Conservation (phyloP, 2,329 filamentous ascomycete genomes). For the Calonectria pteridis region DNA sequence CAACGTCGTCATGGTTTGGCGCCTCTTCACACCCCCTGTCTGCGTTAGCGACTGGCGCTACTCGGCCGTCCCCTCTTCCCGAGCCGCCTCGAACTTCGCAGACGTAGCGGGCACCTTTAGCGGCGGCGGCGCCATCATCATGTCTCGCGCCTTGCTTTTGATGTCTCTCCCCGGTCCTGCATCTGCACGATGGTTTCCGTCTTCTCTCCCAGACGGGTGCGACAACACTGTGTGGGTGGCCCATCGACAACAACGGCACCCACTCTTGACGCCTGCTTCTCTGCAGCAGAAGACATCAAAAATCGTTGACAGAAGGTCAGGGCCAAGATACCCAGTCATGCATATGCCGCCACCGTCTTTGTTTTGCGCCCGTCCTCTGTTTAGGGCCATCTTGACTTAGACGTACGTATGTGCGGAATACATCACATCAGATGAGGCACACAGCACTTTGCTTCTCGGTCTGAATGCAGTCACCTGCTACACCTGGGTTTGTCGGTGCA, state of each 20-base stretch:
- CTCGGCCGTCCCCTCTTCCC: slow-evolving; percentile 35
- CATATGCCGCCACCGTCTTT: slow-evolving; percentile 43
- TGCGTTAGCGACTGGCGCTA: slow-evolving; percentile 35
- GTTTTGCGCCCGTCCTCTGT: slow-evolving; percentile 34
- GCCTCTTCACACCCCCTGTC: slow-evolving; percentile 27
- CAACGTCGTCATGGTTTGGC: slow-evolving; percentile 27
- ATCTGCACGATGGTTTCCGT: slow-evolving; percentile 38
- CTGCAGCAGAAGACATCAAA: slow-evolving; percentile 16
- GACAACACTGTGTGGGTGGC: slow-evolving; percentile 26
- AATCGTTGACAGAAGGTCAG: slow-evolving; percentile 18
- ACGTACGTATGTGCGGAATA: slow-evolving; percentile 29
- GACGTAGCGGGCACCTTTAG: slow-evolving; percentile 16
- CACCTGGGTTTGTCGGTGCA: not conserved
- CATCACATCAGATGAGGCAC: slow-evolving; percentile 10
- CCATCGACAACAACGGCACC: not conserved
- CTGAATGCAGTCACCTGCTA: slow-evolving; percentile 7
- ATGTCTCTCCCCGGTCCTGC: slow-evolving; percentile 31
- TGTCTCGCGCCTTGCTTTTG: slow-evolving; percentile 23
- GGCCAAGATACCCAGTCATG: slow-evolving; percentile 32
- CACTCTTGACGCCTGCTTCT: slow-evolving; percentile 18
- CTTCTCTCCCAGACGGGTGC: slow-evolving; percentile 29
- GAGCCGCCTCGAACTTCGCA: slow-evolving; percentile 36
- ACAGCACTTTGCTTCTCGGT: not conserved
- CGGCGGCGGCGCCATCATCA: slow-evolving; percentile 14
- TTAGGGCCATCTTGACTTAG: slow-evolving; percentile 40